Percentiles rank a stretch among this genome's conserved stretches.
phyloP scores from a whole-genome alignment of 2,329 filamentous ascomycete genomes.

The Colletotrichum liriopes region DNA sequence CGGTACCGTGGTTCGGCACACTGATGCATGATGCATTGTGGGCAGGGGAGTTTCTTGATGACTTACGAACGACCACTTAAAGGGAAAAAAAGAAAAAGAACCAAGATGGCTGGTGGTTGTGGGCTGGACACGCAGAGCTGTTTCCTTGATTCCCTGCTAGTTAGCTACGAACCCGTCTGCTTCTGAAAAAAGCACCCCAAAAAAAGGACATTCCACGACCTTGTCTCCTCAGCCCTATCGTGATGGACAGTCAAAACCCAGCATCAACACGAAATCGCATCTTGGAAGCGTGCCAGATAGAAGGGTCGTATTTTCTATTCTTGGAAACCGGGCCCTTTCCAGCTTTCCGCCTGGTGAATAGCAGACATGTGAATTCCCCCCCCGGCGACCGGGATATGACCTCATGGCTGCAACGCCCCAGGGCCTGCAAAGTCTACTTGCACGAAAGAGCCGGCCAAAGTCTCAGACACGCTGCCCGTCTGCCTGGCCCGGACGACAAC shows the following conservation, averaged over 20 bases:
- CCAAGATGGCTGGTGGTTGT: neutral
- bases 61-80: conserved; percentile 23
- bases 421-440: neutral
- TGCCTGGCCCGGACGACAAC: neutral
- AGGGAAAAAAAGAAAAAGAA: neutral
- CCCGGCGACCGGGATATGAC: neutral
- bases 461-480: neutral
- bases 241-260: neutral
- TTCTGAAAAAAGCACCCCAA: conserved; percentile 25
- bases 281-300: neutral
- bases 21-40: neutral
- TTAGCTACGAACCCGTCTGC: neutral
- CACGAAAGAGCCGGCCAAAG: neutral
- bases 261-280: conserved; percentile 21
- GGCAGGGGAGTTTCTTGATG: conserved; percentile 8
- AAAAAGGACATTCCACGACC: neutral
- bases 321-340: conserved; percentile 17
- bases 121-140: neutral
- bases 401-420: neutral
- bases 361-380: neutral
- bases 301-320: conserved; percentile 24
- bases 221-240: conserved; percentile 31
- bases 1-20: neutral
- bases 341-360: neutral
- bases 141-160: conserved; percentile 3